phyloP scores from a whole-genome alignment of 2,329 filamentous ascomycete genomes.

The Paracoccidioides lutzii region DNA sequence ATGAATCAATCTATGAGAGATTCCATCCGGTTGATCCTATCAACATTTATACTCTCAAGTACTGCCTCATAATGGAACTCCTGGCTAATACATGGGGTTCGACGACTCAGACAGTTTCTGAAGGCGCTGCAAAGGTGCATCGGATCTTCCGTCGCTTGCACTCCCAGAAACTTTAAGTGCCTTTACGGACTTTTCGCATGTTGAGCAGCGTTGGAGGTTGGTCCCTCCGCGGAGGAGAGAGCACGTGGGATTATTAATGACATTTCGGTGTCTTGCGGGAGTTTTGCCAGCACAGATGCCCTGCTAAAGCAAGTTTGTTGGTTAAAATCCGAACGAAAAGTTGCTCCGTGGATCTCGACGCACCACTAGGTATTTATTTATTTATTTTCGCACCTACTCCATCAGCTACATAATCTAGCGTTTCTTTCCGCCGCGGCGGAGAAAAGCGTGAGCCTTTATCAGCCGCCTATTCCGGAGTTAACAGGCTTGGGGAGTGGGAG shows the following conservation, averaged over 20 bases:
- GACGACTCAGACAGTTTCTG: slow-evolving; percentile 15
- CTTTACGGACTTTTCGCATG: slow-evolving; percentile 22
- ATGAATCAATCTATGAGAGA: slow-evolving; percentile 36
- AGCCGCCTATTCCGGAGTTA: too few species aligned
- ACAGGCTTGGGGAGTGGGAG: too few species aligned
- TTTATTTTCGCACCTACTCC: too few species aligned
- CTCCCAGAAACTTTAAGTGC: slow-evolving; percentile 24
- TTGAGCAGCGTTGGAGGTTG: slow-evolving; percentile 4
- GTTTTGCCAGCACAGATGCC: not conserved
- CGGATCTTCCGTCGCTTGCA: slow-evolving; percentile 24
- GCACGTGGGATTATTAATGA: not conserved
- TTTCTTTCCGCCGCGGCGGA: too few species aligned
- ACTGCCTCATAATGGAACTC: slow-evolving; percentile 31
- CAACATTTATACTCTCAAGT: slow-evolving; percentile 16
- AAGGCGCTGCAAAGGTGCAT: slow-evolving; percentile 17
- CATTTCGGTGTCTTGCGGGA: not conserved
- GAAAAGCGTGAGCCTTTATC: too few species aligned
- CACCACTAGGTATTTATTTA: too few species aligned
- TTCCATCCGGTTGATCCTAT: slow-evolving; percentile 37
- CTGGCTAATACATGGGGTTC: slow-evolving; percentile 33
- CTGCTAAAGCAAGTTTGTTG: not conserved
- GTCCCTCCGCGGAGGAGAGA: not conserved
- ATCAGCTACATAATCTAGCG: too few species aligned
- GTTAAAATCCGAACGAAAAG: not conserved
- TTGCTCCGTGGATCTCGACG: too few species aligned